Conservation (phyloP, 345 rosid species). For the Salix viminalis region DNA sequence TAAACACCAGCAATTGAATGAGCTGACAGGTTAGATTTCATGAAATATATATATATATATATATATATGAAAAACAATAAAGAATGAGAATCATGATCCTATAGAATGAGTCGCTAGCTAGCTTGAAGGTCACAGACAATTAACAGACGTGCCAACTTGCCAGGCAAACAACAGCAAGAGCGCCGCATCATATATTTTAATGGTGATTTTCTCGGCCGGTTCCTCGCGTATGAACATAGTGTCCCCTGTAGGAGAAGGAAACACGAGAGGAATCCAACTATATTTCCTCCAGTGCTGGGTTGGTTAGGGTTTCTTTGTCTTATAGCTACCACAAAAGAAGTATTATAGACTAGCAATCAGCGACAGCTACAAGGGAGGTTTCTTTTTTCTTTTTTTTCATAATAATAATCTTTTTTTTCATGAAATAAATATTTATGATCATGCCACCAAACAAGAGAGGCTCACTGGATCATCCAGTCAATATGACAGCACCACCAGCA, state of each 20-base stretch:
- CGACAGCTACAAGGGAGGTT: background rate
- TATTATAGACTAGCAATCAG: background rate
- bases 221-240: background rate
- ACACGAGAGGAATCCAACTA: too few species aligned
- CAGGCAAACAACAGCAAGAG: background rate
- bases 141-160: background rate
- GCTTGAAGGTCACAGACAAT: background rate
- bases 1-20: background rate
- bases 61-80: too few species aligned
- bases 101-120: background rate
- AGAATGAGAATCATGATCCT: background rate
- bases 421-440: too few species aligned
- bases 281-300: background rate
- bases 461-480: too few species aligned
- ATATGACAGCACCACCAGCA: too few species aligned
- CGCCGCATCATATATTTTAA: background rate
- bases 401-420: too few species aligned
- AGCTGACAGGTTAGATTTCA: background rate
- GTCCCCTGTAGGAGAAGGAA: background rate
- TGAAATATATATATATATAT: background rate
- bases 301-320: conserved; percentile 15
- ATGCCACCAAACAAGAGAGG: too few species aligned
- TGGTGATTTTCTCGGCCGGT: too few species aligned
- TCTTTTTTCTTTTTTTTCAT: background rate
- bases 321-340: background rate